Conservation (phyloP, 176 grass and related monocot genomes). For the Musa beccarii region DNA sequence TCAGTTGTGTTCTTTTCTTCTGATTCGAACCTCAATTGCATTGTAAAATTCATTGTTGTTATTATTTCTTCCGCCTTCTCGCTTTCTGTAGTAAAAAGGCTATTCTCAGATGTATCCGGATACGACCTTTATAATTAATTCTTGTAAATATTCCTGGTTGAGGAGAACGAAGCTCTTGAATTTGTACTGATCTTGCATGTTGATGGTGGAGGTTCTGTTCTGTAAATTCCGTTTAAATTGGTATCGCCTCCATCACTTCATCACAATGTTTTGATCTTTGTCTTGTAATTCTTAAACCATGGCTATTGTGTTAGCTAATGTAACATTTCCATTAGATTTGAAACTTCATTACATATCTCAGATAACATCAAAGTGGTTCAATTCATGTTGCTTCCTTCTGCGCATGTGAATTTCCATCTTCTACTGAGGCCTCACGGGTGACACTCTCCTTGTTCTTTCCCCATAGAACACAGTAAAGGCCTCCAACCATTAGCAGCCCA, state of each 20-base stretch:
- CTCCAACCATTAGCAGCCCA: conserved; percentile 36
- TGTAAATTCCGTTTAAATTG: too few relatives aligned
- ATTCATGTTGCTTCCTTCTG: neutral
- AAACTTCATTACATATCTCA: too few relatives aligned
- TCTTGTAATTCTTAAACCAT: neutral
- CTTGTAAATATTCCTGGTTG: neutral
- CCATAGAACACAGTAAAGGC: conserved; percentile 62
- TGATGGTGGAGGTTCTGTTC: too few relatives aligned
- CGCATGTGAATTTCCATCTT: neutral
- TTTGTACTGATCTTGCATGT: too few relatives aligned
- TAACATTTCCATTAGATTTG: neutral
- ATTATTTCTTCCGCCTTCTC: neutral
- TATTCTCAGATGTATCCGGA: neutral
- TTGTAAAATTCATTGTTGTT: neutral
- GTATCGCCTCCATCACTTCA: too few relatives aligned
- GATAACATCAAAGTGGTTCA: neutral
- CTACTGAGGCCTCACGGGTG: neutral
- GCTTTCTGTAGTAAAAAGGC: neutral
- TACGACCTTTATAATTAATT: neutral
- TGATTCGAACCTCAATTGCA: neutral
- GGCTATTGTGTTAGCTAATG: neutral
- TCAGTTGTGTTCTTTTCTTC: neutral
- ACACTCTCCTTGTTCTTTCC: conserved; percentile 36
- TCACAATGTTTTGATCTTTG: too few relatives aligned
- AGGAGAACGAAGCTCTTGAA: neutral